phyloP scores from a whole-genome alignment of 441 rosid genomes.

The Euphorbia neoarborescens region DNA sequence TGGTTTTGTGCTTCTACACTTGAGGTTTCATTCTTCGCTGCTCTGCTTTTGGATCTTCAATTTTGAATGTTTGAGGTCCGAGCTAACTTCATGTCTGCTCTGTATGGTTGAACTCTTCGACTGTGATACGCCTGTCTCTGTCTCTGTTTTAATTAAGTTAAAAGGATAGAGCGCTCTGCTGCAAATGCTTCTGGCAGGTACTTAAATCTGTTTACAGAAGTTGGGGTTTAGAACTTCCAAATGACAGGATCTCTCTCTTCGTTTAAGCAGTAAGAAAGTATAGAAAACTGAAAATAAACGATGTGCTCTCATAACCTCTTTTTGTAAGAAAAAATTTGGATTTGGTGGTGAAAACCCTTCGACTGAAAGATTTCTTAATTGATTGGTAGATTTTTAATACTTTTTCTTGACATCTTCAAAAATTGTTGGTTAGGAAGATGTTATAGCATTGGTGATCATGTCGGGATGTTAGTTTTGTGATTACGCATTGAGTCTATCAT shows the following conservation, averaged over 20 bases:
- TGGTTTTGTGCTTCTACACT: conserved; percentile 79
- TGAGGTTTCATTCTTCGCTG: conserved; percentile 53
- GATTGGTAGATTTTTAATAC: background rate
- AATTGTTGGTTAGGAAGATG: background rate
- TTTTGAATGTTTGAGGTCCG: conserved; percentile 53
- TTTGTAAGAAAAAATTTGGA: background rate
- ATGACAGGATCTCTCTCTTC: background rate
- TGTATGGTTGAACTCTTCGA: conserved; percentile 51
- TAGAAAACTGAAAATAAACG: background rate
- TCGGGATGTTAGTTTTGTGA: background rate
- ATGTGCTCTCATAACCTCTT: background rate
- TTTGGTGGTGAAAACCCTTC: background rate
- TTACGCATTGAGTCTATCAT: background rate
- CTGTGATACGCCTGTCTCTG: conserved; percentile 42
- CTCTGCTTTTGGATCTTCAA: conserved; percentile 61
- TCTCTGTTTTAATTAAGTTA: conserved; percentile 39
- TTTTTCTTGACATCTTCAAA: background rate
- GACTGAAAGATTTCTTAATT: background rate
- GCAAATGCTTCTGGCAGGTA: conserved; percentile 61
- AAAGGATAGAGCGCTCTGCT: conserved; percentile 40
- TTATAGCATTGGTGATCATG: background rate
- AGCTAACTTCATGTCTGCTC: conserved; percentile 50
- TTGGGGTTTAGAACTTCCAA: conserved; percentile 23
- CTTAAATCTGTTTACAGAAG: conserved; percentile 40
- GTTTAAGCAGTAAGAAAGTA: background rate